phyloP scores from a whole-genome alignment of 495 filamentous ascomycete genomes.

The Glarea lozoyensis region DNA sequence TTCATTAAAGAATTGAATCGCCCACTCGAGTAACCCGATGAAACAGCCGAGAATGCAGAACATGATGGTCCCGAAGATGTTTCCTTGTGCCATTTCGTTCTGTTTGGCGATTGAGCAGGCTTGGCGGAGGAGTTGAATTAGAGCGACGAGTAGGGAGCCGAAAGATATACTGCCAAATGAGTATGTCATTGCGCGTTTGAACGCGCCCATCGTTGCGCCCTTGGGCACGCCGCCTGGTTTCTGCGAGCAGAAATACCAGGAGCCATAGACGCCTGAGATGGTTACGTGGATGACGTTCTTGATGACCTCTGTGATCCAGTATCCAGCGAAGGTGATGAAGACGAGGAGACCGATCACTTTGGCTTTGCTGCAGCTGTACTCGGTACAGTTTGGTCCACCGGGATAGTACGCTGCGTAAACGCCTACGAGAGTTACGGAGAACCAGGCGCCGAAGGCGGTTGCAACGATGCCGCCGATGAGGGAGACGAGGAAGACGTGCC shows the following conservation, averaged over 20 bases:
- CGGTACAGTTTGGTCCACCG: constrained; percentile 51
- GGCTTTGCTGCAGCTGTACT: constrained; percentile 59
- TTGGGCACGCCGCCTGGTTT: constrained; percentile 57
- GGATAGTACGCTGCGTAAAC: constrained; percentile 80
- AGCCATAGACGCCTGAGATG: constrained; percentile 81
- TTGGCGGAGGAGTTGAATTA: constrained; percentile 78
- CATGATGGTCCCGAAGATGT: constrained; percentile 54
- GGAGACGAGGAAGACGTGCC: constrained; percentile 81
- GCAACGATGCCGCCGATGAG: constrained; percentile 68
- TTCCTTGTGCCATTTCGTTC: constrained; percentile 54
- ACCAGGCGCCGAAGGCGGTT: constrained; percentile 62
- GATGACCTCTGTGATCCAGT: constrained; percentile 87
- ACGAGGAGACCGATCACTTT: constrained; percentile 78
- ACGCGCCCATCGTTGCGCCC: constrained; percentile 67
- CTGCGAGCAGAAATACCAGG: constrained; percentile 77
- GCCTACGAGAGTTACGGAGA: constrained; percentile 47
- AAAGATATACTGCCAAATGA: constrained; percentile 86
- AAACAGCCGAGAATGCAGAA: constrained; percentile 69
- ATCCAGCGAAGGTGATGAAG: constrained; percentile 81
- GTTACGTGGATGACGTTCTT: constrained; percentile 89
- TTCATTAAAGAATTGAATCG: constrained; percentile 66
- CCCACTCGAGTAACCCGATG: constrained; percentile 75
- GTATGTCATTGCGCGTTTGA: constrained; percentile 72
- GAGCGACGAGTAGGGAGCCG: constrained; percentile 75
- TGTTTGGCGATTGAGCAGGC: constrained; percentile 63